These are phyloP conservation scores for Boletus sensibilis DNA, from an alignment of 768 basidiomycete species.

Conservation along the genomic window DNA sequence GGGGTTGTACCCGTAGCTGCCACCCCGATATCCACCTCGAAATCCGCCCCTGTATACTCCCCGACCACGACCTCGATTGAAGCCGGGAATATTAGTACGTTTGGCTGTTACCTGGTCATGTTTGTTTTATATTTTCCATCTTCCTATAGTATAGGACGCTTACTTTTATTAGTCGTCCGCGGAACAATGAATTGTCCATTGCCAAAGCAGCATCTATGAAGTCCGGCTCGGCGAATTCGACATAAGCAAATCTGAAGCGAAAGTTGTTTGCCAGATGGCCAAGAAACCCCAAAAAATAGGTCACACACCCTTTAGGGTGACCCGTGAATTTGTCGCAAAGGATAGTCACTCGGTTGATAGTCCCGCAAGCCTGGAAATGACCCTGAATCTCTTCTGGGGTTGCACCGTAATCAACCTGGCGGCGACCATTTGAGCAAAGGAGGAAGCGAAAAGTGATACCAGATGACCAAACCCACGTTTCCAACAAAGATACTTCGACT, in stretches of 20 bases:
- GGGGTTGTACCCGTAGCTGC: conserved; percentile 52
- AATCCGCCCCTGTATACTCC: conserved; percentile 61
- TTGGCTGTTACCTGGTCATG: conserved; percentile 84
- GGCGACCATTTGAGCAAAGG: conserved; percentile 8
- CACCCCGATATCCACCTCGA: conserved; percentile 59
- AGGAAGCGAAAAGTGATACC: conserved; percentile 5
- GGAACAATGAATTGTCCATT: conserved; percentile 95
- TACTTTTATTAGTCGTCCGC: conserved; percentile 90
- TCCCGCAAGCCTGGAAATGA: conserved; percentile 96
- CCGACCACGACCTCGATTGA: conserved; percentile 79
- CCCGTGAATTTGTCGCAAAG: conserved; percentile 99
- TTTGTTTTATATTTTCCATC: neutral
- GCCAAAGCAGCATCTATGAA: conserved; percentile 89
- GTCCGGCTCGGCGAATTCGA: conserved; percentile 94
- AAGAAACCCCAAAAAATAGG: conserved; percentile 16
- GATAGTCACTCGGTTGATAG: conserved; percentile 98
- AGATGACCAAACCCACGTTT: conserved; percentile 64
- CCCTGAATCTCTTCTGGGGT: conserved; percentile 98
- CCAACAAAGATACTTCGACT: conserved; percentile 90
- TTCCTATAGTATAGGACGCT: conserved; percentile 16
- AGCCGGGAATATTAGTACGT: conserved; percentile 93
- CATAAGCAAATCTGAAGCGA: conserved; percentile 84
- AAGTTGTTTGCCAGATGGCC: conserved; percentile 8
- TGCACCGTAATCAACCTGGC: conserved; percentile 92
- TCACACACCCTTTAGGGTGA: conserved; percentile 89